Evolutionary conservation across 2,329 filamentous ascomycete species (phyloP).

Genomic region (Aspergillus sp.): DNA sequence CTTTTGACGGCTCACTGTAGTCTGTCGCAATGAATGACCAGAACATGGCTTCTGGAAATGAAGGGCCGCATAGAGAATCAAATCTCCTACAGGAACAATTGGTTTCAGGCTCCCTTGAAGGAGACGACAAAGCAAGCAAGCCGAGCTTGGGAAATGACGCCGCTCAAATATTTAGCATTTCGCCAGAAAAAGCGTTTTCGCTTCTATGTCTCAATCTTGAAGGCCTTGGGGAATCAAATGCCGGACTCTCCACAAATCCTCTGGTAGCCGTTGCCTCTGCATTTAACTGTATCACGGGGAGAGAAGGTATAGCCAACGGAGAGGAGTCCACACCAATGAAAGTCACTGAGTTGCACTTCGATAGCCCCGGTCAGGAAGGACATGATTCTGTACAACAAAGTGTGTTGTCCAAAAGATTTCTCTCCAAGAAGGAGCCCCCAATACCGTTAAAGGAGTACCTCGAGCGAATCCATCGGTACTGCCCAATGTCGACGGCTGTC

Average conservation of each 20-base stretch:
- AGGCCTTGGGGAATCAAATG: slow-evolving; percentile 29
- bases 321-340: slow-evolving; percentile 16
- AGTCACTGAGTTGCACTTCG: slow-evolving; percentile 31
- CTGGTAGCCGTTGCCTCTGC: slow-evolving; percentile 34
- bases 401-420: slow-evolving; percentile 87
- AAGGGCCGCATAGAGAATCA: slow-evolving; percentile 7
- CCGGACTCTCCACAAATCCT: slow-evolving; percentile 56
- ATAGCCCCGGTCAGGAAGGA: slow-evolving; percentile 56
- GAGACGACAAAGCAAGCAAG: neutral
- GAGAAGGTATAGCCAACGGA: slow-evolving; percentile 20
- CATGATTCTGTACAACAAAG: slow-evolving; percentile 73
- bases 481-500: slow-evolving; percentile 88
- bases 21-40: slow-evolving; percentile 17
- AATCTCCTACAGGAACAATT: slow-evolving; percentile 4
- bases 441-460: slow-evolving; percentile 83
- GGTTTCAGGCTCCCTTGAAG: neutral
- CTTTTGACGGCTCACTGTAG: slow-evolving; percentile 4
- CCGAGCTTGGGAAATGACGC: slow-evolving; percentile 1
- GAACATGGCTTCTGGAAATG: neutral
- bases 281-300: slow-evolving; percentile 45
- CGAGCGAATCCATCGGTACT: slow-evolving; percentile 79
- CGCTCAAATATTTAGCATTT: slow-evolving; percentile 58
- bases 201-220: slow-evolving; percentile 71
- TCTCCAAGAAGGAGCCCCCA: slow-evolving; percentile 79
- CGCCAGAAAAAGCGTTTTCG: slow-evolving; percentile 70